Evolutionary conservation across 2,329 filamentous ascomycete genomes (phyloP).

Genomic region (Ophiocordyceps robertsii): DNA sequence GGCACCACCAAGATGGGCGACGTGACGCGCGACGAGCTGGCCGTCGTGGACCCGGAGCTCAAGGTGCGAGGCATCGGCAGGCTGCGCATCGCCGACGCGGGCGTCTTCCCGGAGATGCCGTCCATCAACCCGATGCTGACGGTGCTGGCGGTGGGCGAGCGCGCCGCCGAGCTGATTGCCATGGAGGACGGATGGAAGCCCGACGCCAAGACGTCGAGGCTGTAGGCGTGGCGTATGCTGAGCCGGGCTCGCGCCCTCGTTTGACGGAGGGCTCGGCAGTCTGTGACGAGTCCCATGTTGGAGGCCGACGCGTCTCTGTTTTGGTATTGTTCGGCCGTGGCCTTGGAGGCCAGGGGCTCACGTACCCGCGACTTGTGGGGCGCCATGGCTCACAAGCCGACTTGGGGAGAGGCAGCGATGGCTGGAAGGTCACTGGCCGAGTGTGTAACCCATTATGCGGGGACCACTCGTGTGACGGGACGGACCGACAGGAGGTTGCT

Average conservation of each 20-base stretch:
- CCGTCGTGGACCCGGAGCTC: conserved; percentile 68
- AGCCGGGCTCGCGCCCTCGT: not conserved
- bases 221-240: conserved; percentile 10
- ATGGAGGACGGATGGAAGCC: conserved; percentile 46
- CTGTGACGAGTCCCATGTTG: not conserved
- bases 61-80: conserved; percentile 60
- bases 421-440: too few relatives aligned
- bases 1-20: conserved; percentile 89
- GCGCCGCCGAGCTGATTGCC: conserved; percentile 66
- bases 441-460: too few relatives aligned
- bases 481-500: too few relatives aligned
- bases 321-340: too few relatives aligned
- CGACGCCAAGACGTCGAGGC: conserved; percentile 14
- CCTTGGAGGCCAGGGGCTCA: too few relatives aligned
- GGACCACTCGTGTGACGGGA: too few relatives aligned
- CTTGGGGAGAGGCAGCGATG: too few relatives aligned
- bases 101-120: conserved; percentile 78
- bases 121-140: conserved; percentile 87
- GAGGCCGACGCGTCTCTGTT: too few relatives aligned
- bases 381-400: too few relatives aligned
- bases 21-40: conserved; percentile 49
- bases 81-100: conserved; percentile 71
- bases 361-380: too few relatives aligned
- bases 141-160: conserved; percentile 71
- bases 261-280: not conserved